A percentile compares a stretch with the other conserved stretches of the same genome.
These are phyloP conservation scores for Penicillium hesseltinei DNA, from an alignment of 2,329 filamentous ascomycete species.

Conservation along the genomic window DNA sequence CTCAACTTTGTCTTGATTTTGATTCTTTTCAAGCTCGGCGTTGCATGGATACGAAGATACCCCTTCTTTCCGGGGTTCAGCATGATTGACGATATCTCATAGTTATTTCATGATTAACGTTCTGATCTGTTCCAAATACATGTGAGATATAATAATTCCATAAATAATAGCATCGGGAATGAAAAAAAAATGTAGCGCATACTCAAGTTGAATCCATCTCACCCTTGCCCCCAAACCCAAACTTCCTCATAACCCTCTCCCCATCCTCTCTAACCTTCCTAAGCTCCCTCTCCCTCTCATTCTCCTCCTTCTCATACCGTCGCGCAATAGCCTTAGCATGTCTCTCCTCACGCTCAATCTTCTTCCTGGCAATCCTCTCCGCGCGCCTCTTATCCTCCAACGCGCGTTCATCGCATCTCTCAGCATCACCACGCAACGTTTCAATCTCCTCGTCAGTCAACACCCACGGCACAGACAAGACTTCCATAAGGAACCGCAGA, in stretches of 20 bases:
- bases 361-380: conserved; percentile 26
- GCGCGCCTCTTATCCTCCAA: conserved; percentile 38
- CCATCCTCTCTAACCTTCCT: conserved; percentile 33
- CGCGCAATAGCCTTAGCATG: conserved; percentile 37
- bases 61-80: conserved; percentile 15
- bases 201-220: background rate
- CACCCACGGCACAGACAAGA: conserved; percentile 55
- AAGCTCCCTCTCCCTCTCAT: conserved; percentile 34
- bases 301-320: conserved; percentile 44
- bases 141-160: background rate
- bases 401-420: conserved; percentile 40
- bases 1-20: background rate
- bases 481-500: conserved; percentile 48
- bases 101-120: conserved; percentile 1
- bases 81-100: conserved; percentile 15
- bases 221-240: conserved; percentile 1
- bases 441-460: conserved; percentile 46
- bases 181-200: background rate
- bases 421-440: conserved; percentile 42
- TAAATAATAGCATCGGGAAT: background rate
- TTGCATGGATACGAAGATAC: conserved; percentile 23
- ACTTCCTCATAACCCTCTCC: conserved; percentile 23
- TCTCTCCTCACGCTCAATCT: conserved; percentile 34
- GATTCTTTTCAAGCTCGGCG: conserved; percentile 11
- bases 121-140: conserved; percentile 1